A percentile compares a stretch with the other conserved stretches of the same genome.
phyloP scores from a whole-genome alignment of 73 alveolate genomes.

The Symbiodinium natans region DNA sequence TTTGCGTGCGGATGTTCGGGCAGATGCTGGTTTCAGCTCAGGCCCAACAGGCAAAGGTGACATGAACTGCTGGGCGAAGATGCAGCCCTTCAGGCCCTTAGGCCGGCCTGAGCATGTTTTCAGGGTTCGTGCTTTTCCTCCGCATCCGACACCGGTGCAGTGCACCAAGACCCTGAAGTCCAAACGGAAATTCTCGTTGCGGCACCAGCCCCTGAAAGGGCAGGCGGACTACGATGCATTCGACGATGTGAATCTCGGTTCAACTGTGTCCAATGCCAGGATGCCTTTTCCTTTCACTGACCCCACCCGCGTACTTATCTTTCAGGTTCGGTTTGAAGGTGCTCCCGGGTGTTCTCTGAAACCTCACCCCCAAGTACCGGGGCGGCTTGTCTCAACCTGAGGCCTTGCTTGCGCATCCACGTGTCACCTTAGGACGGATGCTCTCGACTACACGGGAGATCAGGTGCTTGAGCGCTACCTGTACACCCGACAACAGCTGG shows the following conservation, averaged over 20 bases:
- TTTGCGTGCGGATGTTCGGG: no score
- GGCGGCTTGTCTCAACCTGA: no score
- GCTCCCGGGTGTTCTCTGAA: no score
- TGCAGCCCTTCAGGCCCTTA: conserved; percentile 30
- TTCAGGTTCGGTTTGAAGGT: no score
- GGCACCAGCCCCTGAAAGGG: not conserved
- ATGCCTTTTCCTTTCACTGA: no score
- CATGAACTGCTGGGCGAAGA: conserved; percentile 63
- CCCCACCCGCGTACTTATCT: no score
- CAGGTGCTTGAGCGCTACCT: conserved; percentile 41
- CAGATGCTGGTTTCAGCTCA: not conserved
- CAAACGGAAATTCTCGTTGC: not conserved
- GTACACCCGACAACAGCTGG: not conserved
- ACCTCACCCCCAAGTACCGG: no score
- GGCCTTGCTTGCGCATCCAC: no score
- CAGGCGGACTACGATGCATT: conserved; percentile 80
- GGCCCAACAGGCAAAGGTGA: conserved; percentile 5
- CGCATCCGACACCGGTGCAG: no score
- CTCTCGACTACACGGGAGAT: conserved; percentile 85
- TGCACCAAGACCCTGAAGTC: not conserved
- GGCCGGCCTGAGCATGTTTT: not conserved
- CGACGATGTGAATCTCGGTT: conserved; percentile 66
- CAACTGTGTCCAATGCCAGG: not conserved
- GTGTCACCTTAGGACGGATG: conserved; percentile 43
- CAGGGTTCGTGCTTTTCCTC: no score